phyloP scores from a whole-genome alignment of 2,329 filamentous ascomycete genomes.

The Diplodia seriata region DNA sequence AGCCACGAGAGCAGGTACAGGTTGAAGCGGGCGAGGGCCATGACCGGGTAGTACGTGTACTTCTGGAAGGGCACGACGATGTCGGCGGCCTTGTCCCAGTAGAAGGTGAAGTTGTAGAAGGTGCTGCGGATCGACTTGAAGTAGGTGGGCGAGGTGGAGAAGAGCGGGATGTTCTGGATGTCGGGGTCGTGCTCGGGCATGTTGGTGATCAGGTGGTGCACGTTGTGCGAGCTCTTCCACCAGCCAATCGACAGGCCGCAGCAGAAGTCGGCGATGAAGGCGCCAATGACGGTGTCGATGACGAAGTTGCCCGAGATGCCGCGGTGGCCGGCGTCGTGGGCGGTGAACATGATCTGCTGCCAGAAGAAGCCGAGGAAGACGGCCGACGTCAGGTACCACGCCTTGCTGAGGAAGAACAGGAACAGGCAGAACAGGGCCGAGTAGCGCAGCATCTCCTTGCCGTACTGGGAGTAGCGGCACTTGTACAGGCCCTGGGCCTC shows the following conservation, averaged over 20 bases:
- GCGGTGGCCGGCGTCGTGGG: slow-evolving; percentile 69
- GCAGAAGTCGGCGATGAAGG: slow-evolving; percentile 70
- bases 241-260: slow-evolving; percentile 71
- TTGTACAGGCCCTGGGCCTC: slow-evolving; percentile 64
- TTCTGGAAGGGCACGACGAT: slow-evolving; percentile 75
- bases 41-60: slow-evolving; percentile 82
- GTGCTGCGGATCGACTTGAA: slow-evolving; percentile 75
- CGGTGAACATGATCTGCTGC: slow-evolving; percentile 74
- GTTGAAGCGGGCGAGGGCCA: slow-evolving; percentile 85
- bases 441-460: slow-evolving; percentile 65
- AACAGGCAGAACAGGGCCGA: slow-evolving; percentile 59
- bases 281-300: slow-evolving; percentile 65
- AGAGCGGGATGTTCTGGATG: slow-evolving; percentile 75
- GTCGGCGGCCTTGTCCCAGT: slow-evolving; percentile 76
- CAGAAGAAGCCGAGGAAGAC: slow-evolving; percentile 68
- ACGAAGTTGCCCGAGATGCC: slow-evolving; percentile 68
- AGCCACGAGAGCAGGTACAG: slow-evolving; percentile 83
- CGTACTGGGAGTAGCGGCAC: slow-evolving; percentile 66
- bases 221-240: slow-evolving; percentile 74
- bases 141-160: slow-evolving; percentile 84
- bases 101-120: slow-evolving; percentile 83
- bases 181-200: slow-evolving; percentile 58
- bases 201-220: slow-evolving; percentile 72
- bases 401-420: slow-evolving; percentile 52
- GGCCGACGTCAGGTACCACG: slow-evolving; percentile 66